phyloP scores from a whole-genome alignment of 345 rosid genomes.

The Melastoma malabathricum region DNA sequence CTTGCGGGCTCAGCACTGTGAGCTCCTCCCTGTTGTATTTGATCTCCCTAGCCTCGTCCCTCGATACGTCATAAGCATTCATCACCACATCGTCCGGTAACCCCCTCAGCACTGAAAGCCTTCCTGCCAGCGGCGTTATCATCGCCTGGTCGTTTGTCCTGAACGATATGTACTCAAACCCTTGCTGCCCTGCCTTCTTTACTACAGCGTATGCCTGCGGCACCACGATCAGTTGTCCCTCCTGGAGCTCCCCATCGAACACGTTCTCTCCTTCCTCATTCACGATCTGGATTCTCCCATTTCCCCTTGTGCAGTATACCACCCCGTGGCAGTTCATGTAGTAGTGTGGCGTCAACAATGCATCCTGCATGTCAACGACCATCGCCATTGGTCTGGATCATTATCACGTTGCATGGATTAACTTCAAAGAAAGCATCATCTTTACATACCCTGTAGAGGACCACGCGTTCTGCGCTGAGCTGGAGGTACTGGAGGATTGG shows the following conservation, averaged over 20 bases:
- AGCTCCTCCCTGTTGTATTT: constrained; percentile 17
- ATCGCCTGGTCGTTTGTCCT: constrained; percentile 19
- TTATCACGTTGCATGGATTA: not conserved
- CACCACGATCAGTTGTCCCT: constrained; percentile 22
- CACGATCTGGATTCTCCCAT: constrained; percentile 18
- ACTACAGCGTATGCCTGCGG: constrained; percentile 28
- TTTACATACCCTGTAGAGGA: constrained; percentile 21
- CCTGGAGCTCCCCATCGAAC: constrained; percentile 15
- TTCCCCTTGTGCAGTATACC: constrained; percentile 19
- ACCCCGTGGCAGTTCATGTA: constrained; percentile 30
- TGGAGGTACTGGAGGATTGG: constrained; percentile 38
- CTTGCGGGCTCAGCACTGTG: constrained; percentile 7
- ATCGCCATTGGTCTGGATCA: not conserved
- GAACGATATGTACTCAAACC: constrained; percentile 24
- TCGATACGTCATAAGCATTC: constrained; percentile 19
- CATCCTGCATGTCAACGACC: constrained; percentile 18
- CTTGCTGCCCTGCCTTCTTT: constrained; percentile 16
- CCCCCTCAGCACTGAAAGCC: constrained; percentile 11
- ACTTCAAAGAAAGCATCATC: not conserved
- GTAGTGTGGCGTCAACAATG: constrained; percentile 21
- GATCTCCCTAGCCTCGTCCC: constrained; percentile 24
- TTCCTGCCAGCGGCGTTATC: constrained; percentile 18
- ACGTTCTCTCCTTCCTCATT: constrained; percentile 12
- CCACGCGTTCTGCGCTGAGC: constrained; percentile 40
- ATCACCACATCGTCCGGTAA: constrained; percentile 20